Conservation (phyloP, 2,329 filamentous ascomycete genomes). For the Penicillium nordicum region DNA sequence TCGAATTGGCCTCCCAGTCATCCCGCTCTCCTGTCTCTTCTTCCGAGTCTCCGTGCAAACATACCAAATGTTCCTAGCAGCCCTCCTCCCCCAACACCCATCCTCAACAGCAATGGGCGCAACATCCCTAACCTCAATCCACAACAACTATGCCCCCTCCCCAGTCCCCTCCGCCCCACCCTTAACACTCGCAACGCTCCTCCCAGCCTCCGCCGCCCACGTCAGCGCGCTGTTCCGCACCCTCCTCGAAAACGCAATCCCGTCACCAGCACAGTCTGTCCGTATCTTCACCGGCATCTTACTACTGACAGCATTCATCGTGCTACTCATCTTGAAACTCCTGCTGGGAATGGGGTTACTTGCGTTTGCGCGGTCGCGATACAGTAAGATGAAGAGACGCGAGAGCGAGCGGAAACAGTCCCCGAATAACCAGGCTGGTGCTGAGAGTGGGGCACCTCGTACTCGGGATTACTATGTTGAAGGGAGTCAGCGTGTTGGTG, state of each 20-base stretch:
- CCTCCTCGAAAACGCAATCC: slow-evolving; percentile 42
- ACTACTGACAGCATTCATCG: slow-evolving; percentile 78
- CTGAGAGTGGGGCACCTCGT: slow-evolving; percentile 18
- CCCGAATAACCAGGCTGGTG: not conserved
- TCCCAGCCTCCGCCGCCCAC: slow-evolving; percentile 52
- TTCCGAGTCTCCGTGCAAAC: slow-evolving; percentile 92
- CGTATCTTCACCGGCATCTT: slow-evolving; percentile 67
- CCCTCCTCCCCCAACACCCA: slow-evolving; percentile 73
- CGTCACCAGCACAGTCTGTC: slow-evolving; percentile 40
- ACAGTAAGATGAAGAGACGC: slow-evolving; percentile 72
- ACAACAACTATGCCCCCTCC: slow-evolving; percentile 54
- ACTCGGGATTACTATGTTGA: slow-evolving; percentile 57
- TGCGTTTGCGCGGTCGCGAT: slow-evolving; percentile 72
- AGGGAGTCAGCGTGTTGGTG: slow-evolving; percentile 72
- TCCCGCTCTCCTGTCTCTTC: slow-evolving; percentile 89
- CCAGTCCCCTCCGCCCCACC: slow-evolving; percentile 64
- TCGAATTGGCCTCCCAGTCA: slow-evolving; percentile 82
- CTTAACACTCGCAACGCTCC: slow-evolving; percentile 54
- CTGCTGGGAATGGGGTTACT: slow-evolving; percentile 85
- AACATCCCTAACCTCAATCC: slow-evolving; percentile 44
- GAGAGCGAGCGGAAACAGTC: slow-evolving; percentile 43
- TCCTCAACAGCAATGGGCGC: slow-evolving; percentile 34
- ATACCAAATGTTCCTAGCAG: slow-evolving; percentile 96
- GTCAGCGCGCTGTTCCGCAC: slow-evolving; percentile 39
- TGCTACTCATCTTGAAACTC: slow-evolving; percentile 79